phyloP scores from a whole-genome alignment of 2,329 filamentous ascomycete species.

The Colletotrichum cuscutae region DNA sequence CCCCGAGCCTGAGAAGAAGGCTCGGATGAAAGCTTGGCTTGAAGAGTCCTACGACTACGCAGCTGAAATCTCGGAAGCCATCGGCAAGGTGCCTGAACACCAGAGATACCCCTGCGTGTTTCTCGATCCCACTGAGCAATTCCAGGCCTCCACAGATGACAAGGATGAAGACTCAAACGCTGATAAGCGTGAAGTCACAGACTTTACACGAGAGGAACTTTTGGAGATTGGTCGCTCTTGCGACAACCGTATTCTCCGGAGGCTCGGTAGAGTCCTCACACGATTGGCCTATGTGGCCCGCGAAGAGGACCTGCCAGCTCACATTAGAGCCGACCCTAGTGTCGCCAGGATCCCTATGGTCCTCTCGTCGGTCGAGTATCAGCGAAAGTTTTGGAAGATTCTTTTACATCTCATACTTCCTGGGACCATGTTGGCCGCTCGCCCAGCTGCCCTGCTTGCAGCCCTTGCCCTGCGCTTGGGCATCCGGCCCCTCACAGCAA shows the following conservation, averaged over 20 bases:
- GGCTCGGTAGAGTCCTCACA: constrained; percentile 58
- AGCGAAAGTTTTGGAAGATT: constrained; percentile 57
- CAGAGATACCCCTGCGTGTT: constrained; percentile 59
- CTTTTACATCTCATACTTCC: constrained; percentile 59
- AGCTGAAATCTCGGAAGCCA: constrained; percentile 51
- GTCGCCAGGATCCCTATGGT: constrained; percentile 56
- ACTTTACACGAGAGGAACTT: constrained; percentile 57
- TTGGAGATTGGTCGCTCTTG: constrained; percentile 64
- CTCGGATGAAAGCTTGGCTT: constrained; percentile 57
- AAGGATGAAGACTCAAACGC: constrained; percentile 39
- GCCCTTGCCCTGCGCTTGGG: constrained; percentile 60
- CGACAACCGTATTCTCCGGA: constrained; percentile 56
- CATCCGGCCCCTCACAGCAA: constrained; percentile 50
- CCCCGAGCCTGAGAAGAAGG: constrained; percentile 44
- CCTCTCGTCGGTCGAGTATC: constrained; percentile 47
- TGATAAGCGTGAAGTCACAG: constrained; percentile 40
- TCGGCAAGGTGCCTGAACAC: constrained; percentile 48
- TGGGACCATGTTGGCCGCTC: constrained; percentile 56
- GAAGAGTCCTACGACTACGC: constrained; percentile 62
- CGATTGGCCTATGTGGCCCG: constrained; percentile 55
- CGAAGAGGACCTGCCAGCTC: constrained; percentile 52
- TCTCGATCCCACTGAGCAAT: constrained; percentile 58
- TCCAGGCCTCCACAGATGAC: constrained; percentile 38
- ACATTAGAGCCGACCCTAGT: constrained; percentile 47
- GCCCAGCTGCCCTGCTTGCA: constrained; percentile 57